Conservation (phyloP, 371 early-diverging fungal genomes). For the Racocetra persica region DNA sequence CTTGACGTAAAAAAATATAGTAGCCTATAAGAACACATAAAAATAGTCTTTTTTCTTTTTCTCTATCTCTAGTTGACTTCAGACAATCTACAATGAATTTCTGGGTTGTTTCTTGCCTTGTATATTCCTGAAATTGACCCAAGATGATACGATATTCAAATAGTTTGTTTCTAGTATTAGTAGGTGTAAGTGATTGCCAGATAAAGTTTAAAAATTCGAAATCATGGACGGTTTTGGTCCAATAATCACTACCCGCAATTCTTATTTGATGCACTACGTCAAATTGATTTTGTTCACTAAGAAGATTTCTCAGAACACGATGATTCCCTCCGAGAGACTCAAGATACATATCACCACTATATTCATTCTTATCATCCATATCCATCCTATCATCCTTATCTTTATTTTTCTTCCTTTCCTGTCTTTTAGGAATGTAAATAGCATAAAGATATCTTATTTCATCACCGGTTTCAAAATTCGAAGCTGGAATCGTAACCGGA, state of each 20-base stretch:
- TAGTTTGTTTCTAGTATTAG: not conserved
- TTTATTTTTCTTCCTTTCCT: too few species aligned
- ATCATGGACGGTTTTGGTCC: not conserved
- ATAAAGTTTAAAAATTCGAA: constrained; percentile 5
- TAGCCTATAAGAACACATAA: constrained; percentile 24
- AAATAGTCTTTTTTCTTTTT: too few species aligned
- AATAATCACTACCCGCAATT: too few species aligned
- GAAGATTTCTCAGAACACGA: constrained; percentile 1
- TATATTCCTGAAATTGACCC: not conserved
- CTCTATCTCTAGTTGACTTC: too few species aligned
- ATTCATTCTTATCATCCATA: not conserved
- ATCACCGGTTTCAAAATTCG: not conserved
- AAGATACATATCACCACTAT: not conserved
- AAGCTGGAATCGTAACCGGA: constrained; percentile 22
- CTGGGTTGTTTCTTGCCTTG: not conserved
- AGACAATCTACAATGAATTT: not conserved
- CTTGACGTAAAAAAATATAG: not conserved
- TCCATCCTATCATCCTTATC: too few species aligned
- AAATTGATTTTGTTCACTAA: not conserved
- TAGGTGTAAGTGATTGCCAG: not conserved
- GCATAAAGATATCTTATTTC: constrained; percentile 18
- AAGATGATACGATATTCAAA: not conserved
- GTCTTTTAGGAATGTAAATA: not conserved
- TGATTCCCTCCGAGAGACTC: not conserved
- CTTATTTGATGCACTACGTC: not conserved